These are phyloP conservation scores for Cystobasidiaceae sp. DNA, from an alignment of 1,284 basidiomycete genomes.

Conservation along the genomic window DNA sequence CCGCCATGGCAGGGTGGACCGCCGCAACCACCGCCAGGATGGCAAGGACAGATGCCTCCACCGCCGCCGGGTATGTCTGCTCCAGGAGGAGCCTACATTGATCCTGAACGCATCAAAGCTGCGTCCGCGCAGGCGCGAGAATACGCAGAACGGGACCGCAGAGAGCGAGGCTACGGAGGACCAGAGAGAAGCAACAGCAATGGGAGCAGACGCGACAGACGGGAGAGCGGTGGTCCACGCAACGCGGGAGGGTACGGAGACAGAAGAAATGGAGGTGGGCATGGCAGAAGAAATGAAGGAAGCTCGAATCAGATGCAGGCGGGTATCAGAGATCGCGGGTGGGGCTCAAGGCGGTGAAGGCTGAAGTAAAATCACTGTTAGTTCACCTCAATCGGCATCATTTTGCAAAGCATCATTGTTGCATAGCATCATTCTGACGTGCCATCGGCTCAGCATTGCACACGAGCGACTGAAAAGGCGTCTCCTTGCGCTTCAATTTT, in stretches of 20 bases:
- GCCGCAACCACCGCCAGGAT: neutral
- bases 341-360: constrained; percentile 7
- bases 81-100: constrained; percentile 4
- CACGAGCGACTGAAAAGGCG: too few relatives aligned
- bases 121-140: constrained; percentile 16
- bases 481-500: too few relatives aligned
- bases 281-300: neutral
- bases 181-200: neutral
- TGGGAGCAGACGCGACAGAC: neutral
- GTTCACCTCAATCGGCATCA: neutral
- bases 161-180: neutral
- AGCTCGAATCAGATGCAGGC: constrained; percentile 24
- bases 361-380: neutral
- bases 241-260: neutral
- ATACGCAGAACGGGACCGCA: constrained; percentile 6
- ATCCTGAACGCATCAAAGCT: constrained; percentile 24
- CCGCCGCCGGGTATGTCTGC: constrained; percentile 2
- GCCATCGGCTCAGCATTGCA: too few relatives aligned
- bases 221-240: neutral
- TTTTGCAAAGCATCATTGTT: too few relatives aligned
- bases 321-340: constrained; percentile 24
- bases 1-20: constrained; percentile 22
- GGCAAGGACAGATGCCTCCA: neutral
- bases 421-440: too few relatives aligned
- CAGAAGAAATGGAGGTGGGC: neutral